Evolutionary conservation across 139 green algal species (phyloP), one percentile per base, ranked within the genome.

Genomic region (Auxenochlorella pyrenoidosa): DNA sequence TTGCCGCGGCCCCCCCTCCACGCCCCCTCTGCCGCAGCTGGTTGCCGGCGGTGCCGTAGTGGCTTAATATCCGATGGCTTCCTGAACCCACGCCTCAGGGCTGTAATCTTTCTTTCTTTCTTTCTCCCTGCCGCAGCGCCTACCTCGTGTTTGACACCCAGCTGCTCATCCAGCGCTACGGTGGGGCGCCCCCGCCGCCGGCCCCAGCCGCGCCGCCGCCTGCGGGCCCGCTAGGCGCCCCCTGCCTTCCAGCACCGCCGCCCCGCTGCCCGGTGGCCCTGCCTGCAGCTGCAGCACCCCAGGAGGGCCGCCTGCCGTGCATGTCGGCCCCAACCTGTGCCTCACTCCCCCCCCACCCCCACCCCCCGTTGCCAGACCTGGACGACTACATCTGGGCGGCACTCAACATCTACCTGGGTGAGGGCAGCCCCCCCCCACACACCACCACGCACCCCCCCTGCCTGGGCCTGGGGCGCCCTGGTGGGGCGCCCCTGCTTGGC

Each of bases 341-440:
- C 32, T 73, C 21, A 30, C 66, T 5, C 16, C 28, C 63, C 6
- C 28, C 63, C 63, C 6, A 30, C 66, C 8, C 66, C 34, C 30
- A 3, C 30, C 32, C 41, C 66, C 66, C 32, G 22, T 91, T n/a
- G n/a, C n/a, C 71, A 44, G 85, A 87, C 68, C 44, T 94, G 65
- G 94, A 97, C 79, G 93, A 97, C 10, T 97, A 97, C 75, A 88
- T 97, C 2, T 95, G 91, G 92, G 94, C 91, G 2, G 88, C 83
- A 13, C 76, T 97, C 28, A 84, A 71, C 0, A 86, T 97, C n/a
- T 97, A 97, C 79, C 85, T 97, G 2, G 89, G n/a, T 47, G 71
- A 47, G 36, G 36, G 70, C 59, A 71, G 22, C 63, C 26, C 22
- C 26, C 47, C 8, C 47, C 10, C 47, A 6, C 47, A 54, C 47